Evolutionary conservation across 495 filamentous ascomycete genomes (phyloP).

Genomic region (Penicillium canescens): DNA sequence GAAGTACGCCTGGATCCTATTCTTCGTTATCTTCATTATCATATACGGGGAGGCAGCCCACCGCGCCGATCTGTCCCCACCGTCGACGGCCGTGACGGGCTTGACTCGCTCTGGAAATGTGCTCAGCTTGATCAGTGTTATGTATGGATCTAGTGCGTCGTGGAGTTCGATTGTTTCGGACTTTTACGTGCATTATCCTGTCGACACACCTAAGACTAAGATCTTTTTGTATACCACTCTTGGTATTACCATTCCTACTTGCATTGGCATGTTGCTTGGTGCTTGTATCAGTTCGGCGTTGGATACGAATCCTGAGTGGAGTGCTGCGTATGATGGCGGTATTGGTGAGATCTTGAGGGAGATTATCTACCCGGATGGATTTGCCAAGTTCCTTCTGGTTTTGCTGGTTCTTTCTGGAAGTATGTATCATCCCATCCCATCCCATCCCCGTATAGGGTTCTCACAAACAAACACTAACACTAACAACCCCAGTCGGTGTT

Average conservation of each 20-base stretch:
- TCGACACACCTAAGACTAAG: conserved; percentile 47
- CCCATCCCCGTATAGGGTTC: not conserved
- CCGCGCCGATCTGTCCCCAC: conserved; percentile 44
- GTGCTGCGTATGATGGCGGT: conserved; percentile 48
- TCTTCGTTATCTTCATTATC: conserved; percentile 58
- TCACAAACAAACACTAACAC: not conserved
- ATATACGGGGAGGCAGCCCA: conserved; percentile 53
- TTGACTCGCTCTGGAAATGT: conserved; percentile 45
- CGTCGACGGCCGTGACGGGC: conserved; percentile 34
- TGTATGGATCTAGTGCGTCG: conserved; percentile 59
- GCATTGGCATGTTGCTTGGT: conserved; percentile 56
- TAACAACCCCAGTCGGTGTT: conserved; percentile 25
- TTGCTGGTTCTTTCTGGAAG: conserved; percentile 53
- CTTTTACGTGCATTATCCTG: conserved; percentile 64
- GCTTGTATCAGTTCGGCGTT: conserved; percentile 53
- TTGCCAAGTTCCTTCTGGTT: conserved; percentile 60
- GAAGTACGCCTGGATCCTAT: conserved; percentile 60
- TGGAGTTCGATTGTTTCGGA: conserved; percentile 63
- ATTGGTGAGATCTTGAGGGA: conserved; percentile 59
- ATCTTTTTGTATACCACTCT: conserved; percentile 51
- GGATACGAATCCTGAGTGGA: conserved; percentile 47
- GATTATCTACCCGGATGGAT: conserved; percentile 55
- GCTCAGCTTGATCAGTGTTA: conserved; percentile 53
- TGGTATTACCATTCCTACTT: conserved; percentile 53
- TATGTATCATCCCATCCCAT: conserved; percentile 6